Evolutionary conservation across 768 basidiomycete genomes (phyloP), one percentile per base, ranked within the genome.

Genomic region (Botryobasidium botryosum): DNA sequence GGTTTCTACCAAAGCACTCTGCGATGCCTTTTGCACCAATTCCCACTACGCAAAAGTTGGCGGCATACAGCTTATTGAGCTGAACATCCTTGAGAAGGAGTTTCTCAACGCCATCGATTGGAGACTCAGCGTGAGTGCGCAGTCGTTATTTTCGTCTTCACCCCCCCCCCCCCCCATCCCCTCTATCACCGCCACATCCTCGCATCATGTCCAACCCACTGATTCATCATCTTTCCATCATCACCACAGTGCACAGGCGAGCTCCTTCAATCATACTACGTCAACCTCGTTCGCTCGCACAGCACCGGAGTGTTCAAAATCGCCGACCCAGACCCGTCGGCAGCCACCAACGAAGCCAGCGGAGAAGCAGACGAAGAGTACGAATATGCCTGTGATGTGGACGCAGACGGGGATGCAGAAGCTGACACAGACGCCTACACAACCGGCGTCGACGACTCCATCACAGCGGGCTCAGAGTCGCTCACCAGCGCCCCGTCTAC

Each of bases 21-120:
- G 85, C 62, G 94, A 99, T 64, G 74, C 77, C 17, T 97, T 97
- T 61, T 92, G 85, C 64, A 87, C 85, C 39, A 97, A 97, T 61
- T 75, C 71, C 46, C 75, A 91, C 57, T 97, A 97, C 64, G 87
- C 94, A 52, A 83, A 80, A 62, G 91, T 99, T 26, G 94, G 94
- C 54, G 94, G 94, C 45, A 87, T 96, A 58, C 77, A 82, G 51
- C 70, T 88, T 40, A 68, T 71, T 48, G 92, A 99, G 64, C 75
- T 97, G 61, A 92, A 96, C 65, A 68, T 84, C 55, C 74, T 99
- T 50, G 94, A 99, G 65, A 70, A 85, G 59, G 92, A 96, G 61
- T 90, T 99, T 60, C 72, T 96, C 41, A 68, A 68, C 46, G 77
- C 78, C 57, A 88, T 94, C 46, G 87, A 94, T 56, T 99, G 94